phyloP scores from a whole-genome alignment of 805 yeast species.

The Yamadazyma endophytica region DNA sequence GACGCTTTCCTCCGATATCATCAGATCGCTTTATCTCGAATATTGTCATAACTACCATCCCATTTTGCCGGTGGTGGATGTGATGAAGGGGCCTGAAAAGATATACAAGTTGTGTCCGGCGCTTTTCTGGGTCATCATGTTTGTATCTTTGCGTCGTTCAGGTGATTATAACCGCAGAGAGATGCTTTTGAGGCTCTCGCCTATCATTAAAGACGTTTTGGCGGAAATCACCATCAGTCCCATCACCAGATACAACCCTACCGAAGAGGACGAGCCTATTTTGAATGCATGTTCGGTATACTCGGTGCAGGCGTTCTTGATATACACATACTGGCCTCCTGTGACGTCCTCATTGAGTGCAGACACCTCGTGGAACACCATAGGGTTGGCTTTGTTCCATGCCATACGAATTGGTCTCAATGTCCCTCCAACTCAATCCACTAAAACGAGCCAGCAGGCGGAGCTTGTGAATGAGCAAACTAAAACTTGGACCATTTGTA shows the following conservation, averaged over 20 bases:
- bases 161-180: conserved; percentile 27
- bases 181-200: conserved; percentile 60
- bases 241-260: conserved; percentile 76
- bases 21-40: conserved; percentile 60
- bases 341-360: conserved; percentile 91
- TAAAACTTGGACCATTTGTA: conserved; percentile 92
- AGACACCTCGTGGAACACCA: conserved; percentile 93
- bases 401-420: conserved; percentile 91
- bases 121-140: conserved; percentile 89
- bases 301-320: conserved; percentile 87
- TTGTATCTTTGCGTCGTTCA: conserved; percentile 72
- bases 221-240: conserved; percentile 91
- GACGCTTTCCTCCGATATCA: conserved; percentile 55
- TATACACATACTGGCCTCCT: conserved; percentile 95
- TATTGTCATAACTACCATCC: conserved; percentile 79
- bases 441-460: conserved; percentile 38
- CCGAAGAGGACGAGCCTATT: conserved; percentile 75
- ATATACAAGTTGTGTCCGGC: conserved; percentile 80
- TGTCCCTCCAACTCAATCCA: conserved; percentile 54
- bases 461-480: conserved; percentile 67
- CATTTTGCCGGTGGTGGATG: conserved; percentile 82
- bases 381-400: conserved; percentile 88
- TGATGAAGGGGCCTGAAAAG: conserved; percentile 74
- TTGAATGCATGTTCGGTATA: conserved; percentile 87
- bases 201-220: conserved; percentile 66